Evolutionary conservation across 768 basidiomycete genomes (phyloP).

Genomic region (Suillus occidentalis): DNA sequence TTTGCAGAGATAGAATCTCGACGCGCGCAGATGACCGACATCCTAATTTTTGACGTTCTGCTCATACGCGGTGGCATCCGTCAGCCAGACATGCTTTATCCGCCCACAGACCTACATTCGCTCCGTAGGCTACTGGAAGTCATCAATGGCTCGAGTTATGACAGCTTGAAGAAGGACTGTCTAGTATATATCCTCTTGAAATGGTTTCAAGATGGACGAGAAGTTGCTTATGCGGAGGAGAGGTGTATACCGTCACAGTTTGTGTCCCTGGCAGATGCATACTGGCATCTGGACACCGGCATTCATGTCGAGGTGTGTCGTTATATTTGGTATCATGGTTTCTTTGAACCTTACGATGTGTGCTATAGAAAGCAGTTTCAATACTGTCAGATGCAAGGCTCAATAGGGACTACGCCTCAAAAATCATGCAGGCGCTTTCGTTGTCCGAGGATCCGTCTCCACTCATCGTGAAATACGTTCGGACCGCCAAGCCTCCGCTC

Average conservation of each 20-base stretch:
- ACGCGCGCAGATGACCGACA: conserved; percentile 58
- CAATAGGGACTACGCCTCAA: conserved; percentile 75
- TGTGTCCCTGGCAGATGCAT: conserved; percentile 73
- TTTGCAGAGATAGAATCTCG: conserved; percentile 61
- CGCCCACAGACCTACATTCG: conserved; percentile 55
- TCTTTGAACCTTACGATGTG: not conserved
- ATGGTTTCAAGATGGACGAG: conserved; percentile 69
- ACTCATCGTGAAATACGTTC: conserved; percentile 71
- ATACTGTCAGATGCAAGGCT: conserved; percentile 73
- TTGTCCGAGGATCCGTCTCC: conserved; percentile 43
- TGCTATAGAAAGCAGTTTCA: conserved; percentile 63
- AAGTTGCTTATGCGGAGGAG: conserved; percentile 44
- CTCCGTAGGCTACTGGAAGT: conserved; percentile 60
- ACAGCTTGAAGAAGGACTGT: conserved; percentile 77
- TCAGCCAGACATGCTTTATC: conserved; percentile 62
- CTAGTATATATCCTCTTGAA: conserved; percentile 80
- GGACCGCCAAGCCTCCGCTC: conserved; percentile 71
- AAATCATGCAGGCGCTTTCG: conserved; percentile 63
- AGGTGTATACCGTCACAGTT: conserved; percentile 77
- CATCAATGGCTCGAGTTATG: conserved; percentile 64
- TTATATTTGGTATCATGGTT: not conserved
- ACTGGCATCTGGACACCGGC: conserved; percentile 79
- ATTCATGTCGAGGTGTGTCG: conserved; percentile 59
- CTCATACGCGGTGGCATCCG: conserved; percentile 63
- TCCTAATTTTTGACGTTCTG: conserved; percentile 74